Percentiles rank a stretch among this genome's conserved stretches.
Evolutionary conservation across 169 alveolate genomes (phyloP).

Genomic region (Cryptosporidium meleagridis): DNA sequence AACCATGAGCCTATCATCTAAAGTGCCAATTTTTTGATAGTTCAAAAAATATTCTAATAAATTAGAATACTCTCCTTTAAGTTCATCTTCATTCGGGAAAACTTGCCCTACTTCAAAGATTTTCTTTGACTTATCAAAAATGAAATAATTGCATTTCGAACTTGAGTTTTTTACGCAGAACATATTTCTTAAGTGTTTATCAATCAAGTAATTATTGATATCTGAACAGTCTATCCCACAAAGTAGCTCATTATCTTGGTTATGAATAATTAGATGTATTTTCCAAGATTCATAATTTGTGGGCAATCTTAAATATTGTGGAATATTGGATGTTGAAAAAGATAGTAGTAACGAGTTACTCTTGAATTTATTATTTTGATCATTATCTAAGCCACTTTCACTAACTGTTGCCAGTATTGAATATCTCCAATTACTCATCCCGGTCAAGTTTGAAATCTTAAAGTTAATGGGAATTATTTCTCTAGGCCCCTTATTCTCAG

Average conservation of each 20-base stretch:
- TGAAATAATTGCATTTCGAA: constrained; percentile 3
- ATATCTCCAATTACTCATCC: constrained; percentile 24
- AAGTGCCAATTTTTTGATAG: background rate
- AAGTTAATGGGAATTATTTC: constrained; percentile 31
- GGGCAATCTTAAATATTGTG: constrained; percentile 55
- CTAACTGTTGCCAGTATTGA: constrained; percentile 29
- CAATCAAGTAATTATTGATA: background rate
- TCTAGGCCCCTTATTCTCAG: background rate
- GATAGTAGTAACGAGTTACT: constrained; percentile 22
- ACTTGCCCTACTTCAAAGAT: background rate
- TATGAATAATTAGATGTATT: constrained; percentile 41
- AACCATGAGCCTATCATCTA: constrained; percentile 21
- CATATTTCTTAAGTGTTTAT: constrained; percentile 32
- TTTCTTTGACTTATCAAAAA: background rate
- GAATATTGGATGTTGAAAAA: constrained; percentile 54
- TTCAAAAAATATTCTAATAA: constrained; percentile 11
- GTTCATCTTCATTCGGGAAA: background rate
- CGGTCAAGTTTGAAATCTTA: constrained; percentile 3
- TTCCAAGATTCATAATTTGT: constrained; percentile 21
- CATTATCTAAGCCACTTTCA: background rate
- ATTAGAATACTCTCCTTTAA: constrained; percentile 11
- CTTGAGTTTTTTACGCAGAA: background rate
- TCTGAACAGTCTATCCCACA: constrained; percentile 54
- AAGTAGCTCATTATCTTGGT: constrained; percentile 29
- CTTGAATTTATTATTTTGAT: background rate